phyloP scores from a whole-genome alignment of 352 stramenopile species.

The Phytopythium vexans region DNA sequence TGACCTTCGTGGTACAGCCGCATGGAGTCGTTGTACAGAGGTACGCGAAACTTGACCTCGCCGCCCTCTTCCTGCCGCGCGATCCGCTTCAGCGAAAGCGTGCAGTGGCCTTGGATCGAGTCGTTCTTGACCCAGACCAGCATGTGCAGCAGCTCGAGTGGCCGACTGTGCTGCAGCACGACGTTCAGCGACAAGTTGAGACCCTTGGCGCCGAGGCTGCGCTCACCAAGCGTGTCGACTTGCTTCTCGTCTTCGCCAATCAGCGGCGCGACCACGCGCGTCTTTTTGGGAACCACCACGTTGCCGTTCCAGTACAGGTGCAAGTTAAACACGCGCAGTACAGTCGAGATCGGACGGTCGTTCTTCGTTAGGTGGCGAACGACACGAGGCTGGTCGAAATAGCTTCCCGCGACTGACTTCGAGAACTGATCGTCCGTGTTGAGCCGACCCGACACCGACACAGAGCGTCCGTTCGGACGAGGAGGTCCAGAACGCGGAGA shows the following conservation, averaged over 20 bases:
- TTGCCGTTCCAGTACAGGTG: slow-evolving; percentile 67
- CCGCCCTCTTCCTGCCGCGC: slow-evolving; percentile 59
- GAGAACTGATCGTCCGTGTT: slow-evolving; percentile 22
- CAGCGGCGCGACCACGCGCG: slow-evolving; percentile 65
- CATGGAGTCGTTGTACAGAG: slow-evolving; percentile 80
- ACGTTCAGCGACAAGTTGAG: slow-evolving; percentile 69
- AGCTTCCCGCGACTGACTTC: slow-evolving; percentile 44
- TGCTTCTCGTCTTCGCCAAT: slow-evolving; percentile 78
- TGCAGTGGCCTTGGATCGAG: slow-evolving; percentile 74
- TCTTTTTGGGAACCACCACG: slow-evolving; percentile 76
- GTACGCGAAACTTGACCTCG: slow-evolving; percentile 73
- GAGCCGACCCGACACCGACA: slow-evolving; percentile 34
- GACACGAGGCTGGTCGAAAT: slow-evolving; percentile 76
- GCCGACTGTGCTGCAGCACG: slow-evolving; percentile 65
- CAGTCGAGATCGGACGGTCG: slow-evolving; percentile 55
- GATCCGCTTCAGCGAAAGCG: slow-evolving; percentile 77
- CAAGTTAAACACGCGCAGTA: slow-evolving; percentile 78
- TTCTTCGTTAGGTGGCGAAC: slow-evolving; percentile 58
- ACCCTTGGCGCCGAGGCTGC: slow-evolving; percentile 43
- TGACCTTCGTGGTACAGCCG: slow-evolving; percentile 69
- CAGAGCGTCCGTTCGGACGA: slow-evolving; percentile 36
- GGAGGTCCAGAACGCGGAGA: slow-evolving; percentile 6
- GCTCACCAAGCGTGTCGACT: slow-evolving; percentile 74
- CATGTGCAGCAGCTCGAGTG: slow-evolving; percentile 80
- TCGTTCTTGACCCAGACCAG: slow-evolving; percentile 84